Conservation (phyloP, 1,284 basidiomycete genomes). For the Leccinum subatratum region DNA sequence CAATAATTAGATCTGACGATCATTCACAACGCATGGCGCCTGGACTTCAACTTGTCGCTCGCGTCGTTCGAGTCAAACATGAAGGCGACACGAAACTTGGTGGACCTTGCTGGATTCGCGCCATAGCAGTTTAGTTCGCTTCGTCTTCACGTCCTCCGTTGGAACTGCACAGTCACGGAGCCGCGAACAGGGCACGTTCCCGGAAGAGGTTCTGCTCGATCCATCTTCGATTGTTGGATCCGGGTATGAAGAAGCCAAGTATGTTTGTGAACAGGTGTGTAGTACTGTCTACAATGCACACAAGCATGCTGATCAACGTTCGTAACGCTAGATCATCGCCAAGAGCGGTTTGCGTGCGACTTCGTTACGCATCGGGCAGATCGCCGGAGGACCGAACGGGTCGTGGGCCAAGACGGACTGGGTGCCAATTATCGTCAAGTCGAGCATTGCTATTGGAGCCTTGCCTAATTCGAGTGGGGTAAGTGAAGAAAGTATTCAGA, state of each 20-base stretch:
- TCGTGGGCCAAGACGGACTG: conserved; percentile 33
- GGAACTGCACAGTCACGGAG: conserved; percentile 8
- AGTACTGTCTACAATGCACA: background rate
- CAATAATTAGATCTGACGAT: conserved; percentile 2
- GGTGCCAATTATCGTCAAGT: conserved; percentile 30
- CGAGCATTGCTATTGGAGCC: conserved; percentile 12
- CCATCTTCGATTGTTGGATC: background rate
- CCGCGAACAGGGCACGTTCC: conserved; percentile 2
- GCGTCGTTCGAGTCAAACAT: conserved; percentile 5
- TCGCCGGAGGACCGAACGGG: conserved; percentile 27
- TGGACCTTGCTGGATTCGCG: conserved; percentile 9
- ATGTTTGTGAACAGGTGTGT: conserved; percentile 11
- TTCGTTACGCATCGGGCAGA: conserved; percentile 32
- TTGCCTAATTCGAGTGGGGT: conserved; percentile 13
- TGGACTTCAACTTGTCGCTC: conserved; percentile 13
- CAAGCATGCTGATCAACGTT: background rate
- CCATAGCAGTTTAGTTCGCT: background rate
- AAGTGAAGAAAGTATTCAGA: background rate
- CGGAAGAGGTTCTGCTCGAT: conserved; percentile 9
- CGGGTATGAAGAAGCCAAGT: conserved; percentile 11
- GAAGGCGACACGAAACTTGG: conserved; percentile 8
- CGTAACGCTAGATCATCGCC: conserved; percentile 21
- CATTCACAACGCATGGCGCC: conserved; percentile 14
- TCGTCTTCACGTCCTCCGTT: conserved; percentile 7
- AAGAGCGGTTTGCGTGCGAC: conserved; percentile 24